phyloP scores from a whole-genome alignment of 306 rosid genomes.

The Vigna reflexopilosa region DNA sequence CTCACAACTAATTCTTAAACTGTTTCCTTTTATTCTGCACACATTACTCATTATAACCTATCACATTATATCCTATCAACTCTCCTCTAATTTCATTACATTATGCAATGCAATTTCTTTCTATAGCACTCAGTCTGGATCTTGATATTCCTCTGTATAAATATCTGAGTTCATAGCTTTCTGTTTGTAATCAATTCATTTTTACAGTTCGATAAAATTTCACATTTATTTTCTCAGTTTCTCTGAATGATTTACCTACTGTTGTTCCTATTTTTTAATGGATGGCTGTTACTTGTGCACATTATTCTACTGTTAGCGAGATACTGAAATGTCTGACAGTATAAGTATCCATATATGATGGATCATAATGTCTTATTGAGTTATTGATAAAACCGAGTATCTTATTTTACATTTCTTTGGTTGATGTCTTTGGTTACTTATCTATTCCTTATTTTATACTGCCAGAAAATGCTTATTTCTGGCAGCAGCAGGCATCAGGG shows the following conservation, averaged over 20 bases:
- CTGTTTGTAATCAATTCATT: too few relatives aligned
- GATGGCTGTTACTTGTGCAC: constrained; percentile 6
- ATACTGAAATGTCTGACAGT: constrained; percentile 5
- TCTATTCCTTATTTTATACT: constrained; percentile 27
- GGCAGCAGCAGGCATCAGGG: constrained; percentile 70
- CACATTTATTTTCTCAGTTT: too few relatives aligned
- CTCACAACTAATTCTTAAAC: too few relatives aligned
- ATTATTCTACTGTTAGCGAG: constrained; percentile 6
- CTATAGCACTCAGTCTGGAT: constrained; percentile 8
- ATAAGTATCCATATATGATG: neutral
- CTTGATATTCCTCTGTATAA: neutral
- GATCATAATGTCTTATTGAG: constrained; percentile 3
- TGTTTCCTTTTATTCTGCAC: too few relatives aligned
- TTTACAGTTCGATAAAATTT: too few relatives aligned
- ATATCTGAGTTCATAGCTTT: neutral
- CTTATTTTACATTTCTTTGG: constrained; percentile 24
- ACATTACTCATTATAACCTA: too few relatives aligned
- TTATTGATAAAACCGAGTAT: constrained; percentile 24
- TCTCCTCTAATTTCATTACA: neutral
- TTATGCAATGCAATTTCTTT: constrained; percentile 7
- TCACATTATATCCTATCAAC: too few relatives aligned
- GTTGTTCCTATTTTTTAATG: constrained; percentile 5
- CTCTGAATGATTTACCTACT: too few relatives aligned
- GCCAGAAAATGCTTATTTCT: constrained; percentile 66
- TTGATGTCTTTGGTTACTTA: constrained; percentile 5